These are phyloP conservation scores for Heterobasidion irregulare DNA, from an alignment of 1,284 basidiomycete genomes.

Conservation along the genomic window DNA sequence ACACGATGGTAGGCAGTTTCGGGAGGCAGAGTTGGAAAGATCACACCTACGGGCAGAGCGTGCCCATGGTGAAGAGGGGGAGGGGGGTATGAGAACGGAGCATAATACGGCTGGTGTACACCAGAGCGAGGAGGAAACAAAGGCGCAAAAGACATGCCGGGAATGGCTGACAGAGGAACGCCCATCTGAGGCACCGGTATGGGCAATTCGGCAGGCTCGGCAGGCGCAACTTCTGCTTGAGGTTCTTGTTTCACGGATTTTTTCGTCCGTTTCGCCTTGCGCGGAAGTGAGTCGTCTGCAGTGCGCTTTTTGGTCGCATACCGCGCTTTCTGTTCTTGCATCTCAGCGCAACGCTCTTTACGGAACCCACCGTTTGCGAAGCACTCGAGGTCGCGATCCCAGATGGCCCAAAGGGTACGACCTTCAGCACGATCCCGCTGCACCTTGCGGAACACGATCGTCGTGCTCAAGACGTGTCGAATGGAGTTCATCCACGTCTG, in stretches of 20 bases:
- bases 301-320: conserved; percentile 26
- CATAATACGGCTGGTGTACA: conserved; percentile 61
- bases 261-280: conserved; percentile 43
- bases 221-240: background rate
- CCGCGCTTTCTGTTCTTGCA: conserved; percentile 35
- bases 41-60: conserved; percentile 45
- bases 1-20: conserved; percentile 32
- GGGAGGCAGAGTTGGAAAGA: conserved; percentile 63
- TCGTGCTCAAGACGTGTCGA: conserved; percentile 80
- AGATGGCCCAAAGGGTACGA: conserved; percentile 71
- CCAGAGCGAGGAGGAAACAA: conserved; percentile 51
- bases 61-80: conserved; percentile 17
- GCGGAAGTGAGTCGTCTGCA: conserved; percentile 14
- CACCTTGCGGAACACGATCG: conserved; percentile 69
- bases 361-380: conserved; percentile 65
- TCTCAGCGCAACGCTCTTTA: conserved; percentile 61
- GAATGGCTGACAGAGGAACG: conserved; percentile 14
- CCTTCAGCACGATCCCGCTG: conserved; percentile 58
- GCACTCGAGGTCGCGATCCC: conserved; percentile 62
- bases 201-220: conserved; percentile 9
- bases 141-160: conserved; percentile 32
- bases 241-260: conserved; percentile 16
- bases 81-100: conserved; percentile 30
- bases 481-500: conserved; percentile 96
- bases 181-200: conserved; percentile 15